Evolutionary conservation across 768 basidiomycete species (phyloP).

Genomic region (Leccinum longicurvipes): DNA sequence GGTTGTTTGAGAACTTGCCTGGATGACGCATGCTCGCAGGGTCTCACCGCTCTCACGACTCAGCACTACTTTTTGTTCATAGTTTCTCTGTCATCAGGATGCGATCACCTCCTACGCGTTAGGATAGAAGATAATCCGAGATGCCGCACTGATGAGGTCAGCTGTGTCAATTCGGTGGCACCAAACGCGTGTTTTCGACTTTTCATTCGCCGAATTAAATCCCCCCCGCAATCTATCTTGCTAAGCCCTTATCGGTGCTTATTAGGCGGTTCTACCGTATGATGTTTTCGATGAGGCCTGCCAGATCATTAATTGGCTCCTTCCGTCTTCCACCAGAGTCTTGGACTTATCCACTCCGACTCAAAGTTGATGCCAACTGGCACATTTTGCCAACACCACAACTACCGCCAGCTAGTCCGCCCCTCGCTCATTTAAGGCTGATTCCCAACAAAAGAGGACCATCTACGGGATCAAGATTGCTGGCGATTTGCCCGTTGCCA

Average conservation of each 20-base stretch:
- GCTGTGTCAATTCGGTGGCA: neutral
- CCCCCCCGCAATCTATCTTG: slow-evolving; percentile 2
- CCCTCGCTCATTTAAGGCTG: neutral
- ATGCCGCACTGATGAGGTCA: neutral
- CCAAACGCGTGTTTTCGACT: slow-evolving; percentile 9
- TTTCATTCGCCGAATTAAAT: neutral
- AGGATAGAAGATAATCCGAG: neutral
- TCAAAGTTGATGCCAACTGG: neutral
- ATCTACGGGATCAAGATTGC: neutral
- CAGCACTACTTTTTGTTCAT: neutral
- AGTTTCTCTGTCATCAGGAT: neutral
- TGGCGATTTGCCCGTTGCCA: neutral
- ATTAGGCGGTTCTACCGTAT: neutral
- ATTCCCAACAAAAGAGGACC: neutral
- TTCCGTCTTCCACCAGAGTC: neutral
- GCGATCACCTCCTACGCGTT: slow-evolving; percentile 4
- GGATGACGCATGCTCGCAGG: slow-evolving; percentile 17
- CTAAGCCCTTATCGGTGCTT: slow-evolving; percentile 1
- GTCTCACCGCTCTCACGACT: neutral
- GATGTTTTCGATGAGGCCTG: slow-evolving; percentile 1
- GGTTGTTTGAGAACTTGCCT: neutral
- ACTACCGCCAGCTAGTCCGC: neutral
- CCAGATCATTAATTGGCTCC: neutral
- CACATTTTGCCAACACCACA: neutral
- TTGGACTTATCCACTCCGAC: neutral